These are phyloP conservation scores for Graphilbum ipis-grandicollis DNA, from an alignment of 2,329 filamentous ascomycete genomes.

Conservation along the genomic window DNA sequence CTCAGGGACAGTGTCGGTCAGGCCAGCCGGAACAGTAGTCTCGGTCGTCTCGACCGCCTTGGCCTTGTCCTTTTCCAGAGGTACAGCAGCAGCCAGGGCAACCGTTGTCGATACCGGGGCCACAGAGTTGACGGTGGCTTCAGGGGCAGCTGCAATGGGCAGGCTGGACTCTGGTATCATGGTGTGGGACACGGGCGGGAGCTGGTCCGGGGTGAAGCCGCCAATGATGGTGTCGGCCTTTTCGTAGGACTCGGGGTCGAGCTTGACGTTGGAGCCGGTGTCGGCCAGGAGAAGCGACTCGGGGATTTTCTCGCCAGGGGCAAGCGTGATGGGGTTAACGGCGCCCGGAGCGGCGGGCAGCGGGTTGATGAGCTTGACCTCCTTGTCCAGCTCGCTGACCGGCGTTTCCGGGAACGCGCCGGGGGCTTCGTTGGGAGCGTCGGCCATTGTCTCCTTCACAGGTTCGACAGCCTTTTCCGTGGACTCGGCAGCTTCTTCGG, in stretches of 20 bases:
- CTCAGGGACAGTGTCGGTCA: constrained; percentile 28
- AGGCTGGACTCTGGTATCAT: constrained; percentile 73
- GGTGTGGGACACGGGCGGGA: constrained; percentile 40
- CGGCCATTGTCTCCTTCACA: background rate
- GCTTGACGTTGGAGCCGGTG: constrained; percentile 51
- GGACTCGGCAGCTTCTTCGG: background rate
- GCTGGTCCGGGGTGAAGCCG: constrained; percentile 20
- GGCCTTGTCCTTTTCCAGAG: constrained; percentile 34
- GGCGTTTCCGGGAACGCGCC: constrained; percentile 33
- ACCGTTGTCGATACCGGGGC: constrained; percentile 46
- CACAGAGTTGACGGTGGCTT: constrained; percentile 33
- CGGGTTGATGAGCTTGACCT: constrained; percentile 37
- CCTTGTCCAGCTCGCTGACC: constrained; percentile 28
- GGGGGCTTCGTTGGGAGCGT: constrained; percentile 12
- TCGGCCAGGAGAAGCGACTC: constrained; percentile 50
- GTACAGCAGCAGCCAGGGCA: constrained; percentile 48
- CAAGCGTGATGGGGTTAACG: constrained; percentile 66
- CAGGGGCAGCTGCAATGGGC: constrained; percentile 34
- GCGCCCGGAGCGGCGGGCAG: constrained; percentile 43
- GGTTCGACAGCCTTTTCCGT: background rate
- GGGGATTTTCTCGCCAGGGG: constrained; percentile 68
- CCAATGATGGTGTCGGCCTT: constrained; percentile 50
- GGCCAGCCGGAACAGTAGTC: constrained; percentile 19
- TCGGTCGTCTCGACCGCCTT: too few relatives aligned
- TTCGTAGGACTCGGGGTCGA: constrained; percentile 77